Conservation (phyloP, 805 yeast species). For the Cyberlindnera xishuangbannaensis region DNA sequence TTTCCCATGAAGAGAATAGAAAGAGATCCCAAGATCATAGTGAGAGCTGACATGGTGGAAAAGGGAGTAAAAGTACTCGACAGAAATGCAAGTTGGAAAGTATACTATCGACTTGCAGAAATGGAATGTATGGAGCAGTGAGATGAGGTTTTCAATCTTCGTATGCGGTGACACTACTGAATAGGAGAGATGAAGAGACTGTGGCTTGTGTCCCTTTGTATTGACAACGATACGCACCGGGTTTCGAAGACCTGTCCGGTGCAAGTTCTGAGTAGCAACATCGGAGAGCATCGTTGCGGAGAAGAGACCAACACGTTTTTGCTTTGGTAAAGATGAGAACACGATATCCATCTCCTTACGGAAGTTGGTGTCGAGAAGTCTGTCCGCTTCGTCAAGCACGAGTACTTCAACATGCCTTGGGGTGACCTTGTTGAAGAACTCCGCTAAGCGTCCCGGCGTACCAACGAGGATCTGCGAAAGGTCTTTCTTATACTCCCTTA, state of each 20-base stretch:
- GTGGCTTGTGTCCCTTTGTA: conserved; percentile 50
- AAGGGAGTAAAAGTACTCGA: conserved; percentile 65
- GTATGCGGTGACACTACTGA: conserved; percentile 49
- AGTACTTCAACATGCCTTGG: conserved; percentile 63
- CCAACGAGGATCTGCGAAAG: conserved; percentile 78
- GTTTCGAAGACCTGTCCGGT: conserved; percentile 85
- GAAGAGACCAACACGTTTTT: conserved; percentile 87
- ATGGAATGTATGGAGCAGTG: conserved; percentile 44
- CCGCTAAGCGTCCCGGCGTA: conserved; percentile 86
- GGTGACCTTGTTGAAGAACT: conserved; percentile 59
- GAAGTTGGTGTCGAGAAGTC: conserved; percentile 74
- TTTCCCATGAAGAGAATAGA: conserved; percentile 88
- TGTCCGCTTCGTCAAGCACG: conserved; percentile 86
- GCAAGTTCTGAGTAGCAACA: conserved; percentile 71
- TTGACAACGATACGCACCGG: conserved; percentile 85
- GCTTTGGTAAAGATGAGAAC: conserved; percentile 71
- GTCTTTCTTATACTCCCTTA: conserved; percentile 45
- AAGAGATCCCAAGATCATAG: conserved; percentile 28
- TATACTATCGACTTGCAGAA: conserved; percentile 84
- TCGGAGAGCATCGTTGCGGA: conserved; percentile 75
- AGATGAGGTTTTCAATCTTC: conserved; percentile 56
- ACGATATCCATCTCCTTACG: conserved; percentile 62
- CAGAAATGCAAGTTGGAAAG: conserved; percentile 85
- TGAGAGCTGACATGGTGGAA: conserved; percentile 35
- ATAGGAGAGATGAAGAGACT: conserved; percentile 57